Percentiles rank a stretch among this genome's conserved stretches.
Conservation (phyloP, 495 filamentous ascomycete genomes). For the Penicillium alfredii region DNA sequence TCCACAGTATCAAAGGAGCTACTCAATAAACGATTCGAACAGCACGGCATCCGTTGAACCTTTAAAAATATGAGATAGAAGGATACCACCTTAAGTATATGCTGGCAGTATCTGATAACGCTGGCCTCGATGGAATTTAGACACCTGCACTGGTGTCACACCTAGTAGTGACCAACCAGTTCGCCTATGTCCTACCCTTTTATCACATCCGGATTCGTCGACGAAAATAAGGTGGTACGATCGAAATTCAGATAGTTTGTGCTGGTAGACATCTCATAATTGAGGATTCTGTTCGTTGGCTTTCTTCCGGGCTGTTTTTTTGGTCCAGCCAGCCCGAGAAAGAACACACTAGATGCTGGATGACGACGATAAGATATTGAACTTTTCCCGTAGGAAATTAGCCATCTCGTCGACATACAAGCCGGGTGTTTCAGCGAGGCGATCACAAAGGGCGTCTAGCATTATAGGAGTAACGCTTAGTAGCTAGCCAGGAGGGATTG, state of each 20-base stretch:
- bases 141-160: conserved; percentile 27
- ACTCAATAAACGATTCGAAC: conserved; percentile 39
- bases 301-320: conserved; percentile 7
- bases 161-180: conserved; percentile 29
- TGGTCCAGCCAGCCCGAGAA: conserved; percentile 7
- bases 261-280: conserved; percentile 27
- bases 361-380: conserved; percentile 1
- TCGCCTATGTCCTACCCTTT: conserved; percentile 21
- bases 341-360: too few relatives aligned
- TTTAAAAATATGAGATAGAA: conserved; percentile 28
- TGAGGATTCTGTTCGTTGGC: conserved; percentile 20
- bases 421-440: conserved; percentile 15
- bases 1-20: conserved; percentile 33
- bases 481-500: too few relatives aligned
- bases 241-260: conserved; percentile 25
- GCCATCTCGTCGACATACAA: conserved; percentile 20
- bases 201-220: conserved; percentile 2
- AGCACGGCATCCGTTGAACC: conserved; percentile 32
- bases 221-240: conserved; percentile 14
- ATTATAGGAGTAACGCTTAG: too few relatives aligned
- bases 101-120: conserved; percentile 35
- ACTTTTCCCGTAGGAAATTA: conserved; percentile 18
- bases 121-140: conserved; percentile 23
- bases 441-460: conserved; percentile 13
- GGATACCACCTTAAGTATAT: conserved; percentile 35